Percentiles rank a stretch among this genome's conserved stretches.
Conservation (phyloP, 1,284 basidiomycete species). For the Sporisorium sorghi region DNA sequence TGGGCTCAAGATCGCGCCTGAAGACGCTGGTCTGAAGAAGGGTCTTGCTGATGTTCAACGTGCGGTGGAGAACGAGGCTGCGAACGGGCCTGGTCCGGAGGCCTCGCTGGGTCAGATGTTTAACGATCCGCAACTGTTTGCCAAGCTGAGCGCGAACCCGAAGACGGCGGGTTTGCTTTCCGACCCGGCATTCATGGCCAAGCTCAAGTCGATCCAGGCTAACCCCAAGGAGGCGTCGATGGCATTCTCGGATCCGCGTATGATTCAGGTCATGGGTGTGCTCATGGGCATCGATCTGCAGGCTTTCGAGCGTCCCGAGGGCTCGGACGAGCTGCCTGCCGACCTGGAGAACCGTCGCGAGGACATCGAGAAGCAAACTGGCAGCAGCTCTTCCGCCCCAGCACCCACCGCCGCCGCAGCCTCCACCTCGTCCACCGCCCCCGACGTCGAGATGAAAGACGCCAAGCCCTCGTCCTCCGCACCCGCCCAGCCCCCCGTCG, state of each 20-base stretch:
- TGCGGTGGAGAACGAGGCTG: slow-evolving; percentile 68
- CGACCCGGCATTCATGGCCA: slow-evolving; percentile 76
- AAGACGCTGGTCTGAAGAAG: slow-evolving; percentile 83
- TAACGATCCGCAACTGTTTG: slow-evolving; percentile 82
- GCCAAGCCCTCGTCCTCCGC: slow-evolving; percentile 14
- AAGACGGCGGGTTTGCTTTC: slow-evolving; percentile 84
- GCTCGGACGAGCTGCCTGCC: slow-evolving; percentile 82
- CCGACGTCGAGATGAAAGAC: slow-evolving; percentile 47
- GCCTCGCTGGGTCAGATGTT: slow-evolving; percentile 83
- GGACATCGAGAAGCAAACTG: slow-evolving; percentile 65
- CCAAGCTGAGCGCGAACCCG: slow-evolving; percentile 86
- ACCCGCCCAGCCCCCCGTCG: slow-evolving; percentile 11
- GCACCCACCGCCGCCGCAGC: slow-evolving; percentile 3
- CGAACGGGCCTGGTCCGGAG: slow-evolving; percentile 67
- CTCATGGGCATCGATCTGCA: slow-evolving; percentile 94
- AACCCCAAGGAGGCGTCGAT: slow-evolving; percentile 64
- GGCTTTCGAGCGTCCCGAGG: slow-evolving; percentile 85
- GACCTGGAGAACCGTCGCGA: slow-evolving; percentile 70
- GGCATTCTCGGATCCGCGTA: slow-evolving; percentile 83
- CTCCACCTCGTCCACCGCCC: slow-evolving; percentile 14
- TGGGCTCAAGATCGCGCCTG: slow-evolving; percentile 81
- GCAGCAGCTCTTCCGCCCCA: slow-evolving; percentile 19
- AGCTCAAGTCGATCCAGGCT: slow-evolving; percentile 69
- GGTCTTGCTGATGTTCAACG: slow-evolving; percentile 76
- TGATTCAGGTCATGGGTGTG: slow-evolving; percentile 89